phyloP scores from a whole-genome alignment of 768 basidiomycete genomes.

The Pulveroboletus sp. region DNA sequence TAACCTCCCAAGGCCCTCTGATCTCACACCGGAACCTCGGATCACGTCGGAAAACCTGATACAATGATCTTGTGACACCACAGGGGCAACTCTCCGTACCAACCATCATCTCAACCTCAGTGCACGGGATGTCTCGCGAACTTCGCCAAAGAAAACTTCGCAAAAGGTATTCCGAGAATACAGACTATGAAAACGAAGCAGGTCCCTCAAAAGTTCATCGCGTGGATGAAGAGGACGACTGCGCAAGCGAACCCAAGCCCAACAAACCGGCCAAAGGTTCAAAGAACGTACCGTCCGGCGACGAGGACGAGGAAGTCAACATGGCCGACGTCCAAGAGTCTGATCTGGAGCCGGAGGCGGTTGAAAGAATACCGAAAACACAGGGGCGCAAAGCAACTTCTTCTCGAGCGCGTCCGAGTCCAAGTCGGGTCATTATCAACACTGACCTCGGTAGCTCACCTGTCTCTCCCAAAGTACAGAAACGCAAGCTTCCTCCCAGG shows the following conservation, averaged over 20 bases:
- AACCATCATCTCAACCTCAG: too few species aligned
- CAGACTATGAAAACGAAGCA: slow-evolving; percentile 33
- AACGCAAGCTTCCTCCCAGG: slow-evolving; percentile 21
- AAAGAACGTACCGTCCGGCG: slow-evolving; percentile 31
- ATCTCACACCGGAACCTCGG: too few species aligned
- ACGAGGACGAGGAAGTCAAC: slow-evolving; percentile 30
- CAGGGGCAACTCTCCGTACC: too few species aligned
- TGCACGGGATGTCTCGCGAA: slow-evolving; percentile 45
- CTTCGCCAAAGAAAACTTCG: slow-evolving; percentile 54
- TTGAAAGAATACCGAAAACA: slow-evolving; percentile 6
- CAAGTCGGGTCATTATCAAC: not conserved
- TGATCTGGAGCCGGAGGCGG: too few species aligned
- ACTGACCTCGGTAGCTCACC: not conserved
- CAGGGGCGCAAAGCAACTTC: slow-evolving; percentile 9
- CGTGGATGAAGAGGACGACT: slow-evolving; percentile 29
- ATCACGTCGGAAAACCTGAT: too few species aligned
- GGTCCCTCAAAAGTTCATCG: slow-evolving; percentile 37
- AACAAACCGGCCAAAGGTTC: slow-evolving; percentile 32
- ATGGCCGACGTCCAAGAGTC: slow-evolving; percentile 16
- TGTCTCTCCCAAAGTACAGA: slow-evolving; percentile 10
- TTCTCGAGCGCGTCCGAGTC: not conserved
- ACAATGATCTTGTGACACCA: too few species aligned
- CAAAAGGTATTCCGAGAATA: slow-evolving; percentile 40
- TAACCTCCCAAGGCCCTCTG: too few species aligned
- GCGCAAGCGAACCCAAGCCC: slow-evolving; percentile 57